Evolutionary conservation across 306 rosid species (phyloP).

Genomic region (Vicia sativa): DNA sequence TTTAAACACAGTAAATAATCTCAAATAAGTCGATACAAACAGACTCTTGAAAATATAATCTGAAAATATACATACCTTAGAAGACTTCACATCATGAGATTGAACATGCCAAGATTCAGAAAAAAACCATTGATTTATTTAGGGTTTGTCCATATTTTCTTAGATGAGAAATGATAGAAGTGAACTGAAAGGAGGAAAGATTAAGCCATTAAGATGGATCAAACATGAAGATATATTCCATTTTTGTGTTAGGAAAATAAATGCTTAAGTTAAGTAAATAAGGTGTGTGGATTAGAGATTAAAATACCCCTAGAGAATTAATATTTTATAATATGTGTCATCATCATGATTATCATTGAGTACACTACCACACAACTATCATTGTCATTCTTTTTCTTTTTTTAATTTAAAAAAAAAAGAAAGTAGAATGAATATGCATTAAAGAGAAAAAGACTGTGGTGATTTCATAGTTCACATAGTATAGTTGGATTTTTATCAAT

Average conservation of each 20-base stretch:
- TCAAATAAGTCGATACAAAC: background rate
- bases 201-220: slow-evolving; percentile 43
- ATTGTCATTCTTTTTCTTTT: background rate
- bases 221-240: slow-evolving; percentile 33
- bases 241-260: slow-evolving; percentile 21
- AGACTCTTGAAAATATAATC: background rate
- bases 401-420: background rate
- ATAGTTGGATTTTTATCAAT: slow-evolving; percentile 7
- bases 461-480: slow-evolving; percentile 10
- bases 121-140: background rate
- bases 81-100: slow-evolving; percentile 37
- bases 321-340: slow-evolving; percentile 21
- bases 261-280: slow-evolving; percentile 33
- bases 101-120: slow-evolving; percentile 13
- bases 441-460: slow-evolving; percentile 14
- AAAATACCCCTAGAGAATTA: slow-evolving; percentile 26
- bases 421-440: background rate
- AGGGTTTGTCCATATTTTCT: slow-evolving; percentile 22
- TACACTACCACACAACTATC: slow-evolving; percentile 30
- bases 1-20: background rate
- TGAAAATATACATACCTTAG: slow-evolving; percentile 32
- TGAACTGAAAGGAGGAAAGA: slow-evolving; percentile 24
- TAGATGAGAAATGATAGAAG: slow-evolving; percentile 20
- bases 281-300: slow-evolving; percentile 18
- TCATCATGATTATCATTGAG: slow-evolving; percentile 24